Evolutionary conservation across 2,329 filamentous ascomycete genomes (phyloP), one percentile per base, ranked within the genome.

Genomic region (Xylaria sp.): DNA sequence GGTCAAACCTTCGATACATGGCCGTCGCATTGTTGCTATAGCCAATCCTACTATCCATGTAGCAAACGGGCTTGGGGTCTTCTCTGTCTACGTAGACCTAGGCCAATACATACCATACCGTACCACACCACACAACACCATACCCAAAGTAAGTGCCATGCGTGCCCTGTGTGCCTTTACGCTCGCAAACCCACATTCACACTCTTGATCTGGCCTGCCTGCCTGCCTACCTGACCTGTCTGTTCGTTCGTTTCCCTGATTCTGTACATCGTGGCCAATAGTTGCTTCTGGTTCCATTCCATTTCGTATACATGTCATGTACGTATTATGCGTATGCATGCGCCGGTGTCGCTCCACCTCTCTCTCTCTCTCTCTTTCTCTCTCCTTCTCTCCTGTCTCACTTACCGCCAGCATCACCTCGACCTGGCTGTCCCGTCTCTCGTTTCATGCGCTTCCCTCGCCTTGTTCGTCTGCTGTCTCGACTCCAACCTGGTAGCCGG

Each of bases 171-270:
- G 6, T 33, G 29, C 11, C 29, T 6, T 11, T 33, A n/a, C n/a
- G n/a, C n/a, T 29, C 17, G 27, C 15, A 21, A 41, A 10, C 7
- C 7, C 4, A 35, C 19, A 47, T 27, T 27, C n/a, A 21, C 29
- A 19, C 19, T 4, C 29, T 11, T 11, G 5, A 31, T 27, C 31
- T 11, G 25, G 43, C 29, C 9, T 40, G 11, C 13, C 8, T 15
- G 0, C 37, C 21, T 17, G 8, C 9, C 37, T 29, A 13, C 13
- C 29, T 5, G 41, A 23, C 23, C 23, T 46, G n/a, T 21, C 17
- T 47, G 31, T 35, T 43, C 31, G 31, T 54, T 54, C n/a, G 4
- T 25, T 43, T 62, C 48, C 49, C 59, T 64, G 35, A 41, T 48
- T 51, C 40, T 43, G 21, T 41, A 10, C 17, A 40, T 25, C 11